Base-by-base conservation (phyloP, 768 basidiomycete genomes). In the Kwoniella pini region DNA sequence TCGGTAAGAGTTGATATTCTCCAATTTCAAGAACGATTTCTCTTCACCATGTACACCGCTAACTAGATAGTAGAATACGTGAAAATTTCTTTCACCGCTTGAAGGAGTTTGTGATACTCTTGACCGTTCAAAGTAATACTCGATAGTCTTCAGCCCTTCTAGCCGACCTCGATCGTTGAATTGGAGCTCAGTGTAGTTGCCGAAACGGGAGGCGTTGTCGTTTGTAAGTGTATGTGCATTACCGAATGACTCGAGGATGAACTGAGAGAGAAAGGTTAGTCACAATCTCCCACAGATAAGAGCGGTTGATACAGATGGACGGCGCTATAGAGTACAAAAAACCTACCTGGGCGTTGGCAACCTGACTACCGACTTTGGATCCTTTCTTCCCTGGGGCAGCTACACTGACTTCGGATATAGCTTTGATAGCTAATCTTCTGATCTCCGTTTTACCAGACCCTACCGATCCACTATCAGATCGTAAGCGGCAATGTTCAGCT, bases 111-210 rank as follows among this genome's bases (percentile, higher is more conserved):
- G 85, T 5, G 91, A 84, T n/a, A 97, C 91, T 10, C 93, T 86
- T 68, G 87, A 90, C 54, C 90, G 83, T 77, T 97, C 92, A 52
- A 99, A 84, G 79, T 95, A 95, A 80, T 99, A 97, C 75, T 97
- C 93, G 64, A 98, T 86, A 0, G 92, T 94, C 79, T 98, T 98
- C 75, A 91, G 82, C 63, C 96, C 96, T 45, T 83, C 86, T 0
- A 98, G 80, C 3, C 93, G 84, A 6, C 94, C 94, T 21, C 89
- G 87, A 31, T 97, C 93, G 53, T 85, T 90, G 81, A 97, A 98
- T 79, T 98, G 96, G 0, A 99, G 84, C 74, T 99, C 96, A 44
- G 93, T 96, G 78, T 99, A 99, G 77, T 95, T 93, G 57, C 95
- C 96, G 75, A 95, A 96, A 48, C 92, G 88, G 28, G 96, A 97